Evolutionary conservation across 495 filamentous ascomycete species (phyloP).

Genomic region (Neurospora intermedia): DNA sequence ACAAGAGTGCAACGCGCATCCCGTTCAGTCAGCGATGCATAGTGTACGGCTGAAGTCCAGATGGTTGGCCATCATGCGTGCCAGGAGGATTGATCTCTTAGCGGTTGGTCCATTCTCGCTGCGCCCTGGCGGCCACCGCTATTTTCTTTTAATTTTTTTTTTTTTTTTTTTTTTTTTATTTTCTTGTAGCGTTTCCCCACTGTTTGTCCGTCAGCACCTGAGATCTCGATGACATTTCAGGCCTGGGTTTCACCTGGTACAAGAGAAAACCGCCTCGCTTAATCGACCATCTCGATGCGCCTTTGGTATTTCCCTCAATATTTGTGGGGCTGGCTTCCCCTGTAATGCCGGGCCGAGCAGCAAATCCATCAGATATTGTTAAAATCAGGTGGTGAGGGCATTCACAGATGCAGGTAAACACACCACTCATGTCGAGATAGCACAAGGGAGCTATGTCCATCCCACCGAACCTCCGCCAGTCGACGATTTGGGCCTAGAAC

Average conservation of each 20-base stretch:
- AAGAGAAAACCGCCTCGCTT: background rate
- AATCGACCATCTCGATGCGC: background rate
- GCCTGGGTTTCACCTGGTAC: background rate
- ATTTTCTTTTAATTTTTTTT: background rate
- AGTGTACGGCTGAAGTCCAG: background rate
- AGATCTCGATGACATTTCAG: background rate
- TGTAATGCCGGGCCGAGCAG: background rate
- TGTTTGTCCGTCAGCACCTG: background rate
- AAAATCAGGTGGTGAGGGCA: background rate
- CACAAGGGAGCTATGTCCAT: background rate
- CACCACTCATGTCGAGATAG: background rate
- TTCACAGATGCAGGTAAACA: background rate
- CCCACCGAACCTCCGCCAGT: background rate
- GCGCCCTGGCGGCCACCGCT: background rate
- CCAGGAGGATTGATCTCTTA: background rate
- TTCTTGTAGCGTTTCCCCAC: background rate
- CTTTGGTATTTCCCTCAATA: background rate
- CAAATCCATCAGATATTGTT: background rate
- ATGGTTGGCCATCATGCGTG: background rate
- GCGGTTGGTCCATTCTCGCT: background rate
- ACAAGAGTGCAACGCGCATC: background rate
- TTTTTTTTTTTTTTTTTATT: too few species aligned
- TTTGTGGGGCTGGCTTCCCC: background rate
- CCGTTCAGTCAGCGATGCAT: background rate
- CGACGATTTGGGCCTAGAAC: background rate